Percentiles rank a stretch among this genome's conserved stretches.
Conservation (phyloP, 116 monocot genomes). For the Cymodocea nodosa region DNA sequence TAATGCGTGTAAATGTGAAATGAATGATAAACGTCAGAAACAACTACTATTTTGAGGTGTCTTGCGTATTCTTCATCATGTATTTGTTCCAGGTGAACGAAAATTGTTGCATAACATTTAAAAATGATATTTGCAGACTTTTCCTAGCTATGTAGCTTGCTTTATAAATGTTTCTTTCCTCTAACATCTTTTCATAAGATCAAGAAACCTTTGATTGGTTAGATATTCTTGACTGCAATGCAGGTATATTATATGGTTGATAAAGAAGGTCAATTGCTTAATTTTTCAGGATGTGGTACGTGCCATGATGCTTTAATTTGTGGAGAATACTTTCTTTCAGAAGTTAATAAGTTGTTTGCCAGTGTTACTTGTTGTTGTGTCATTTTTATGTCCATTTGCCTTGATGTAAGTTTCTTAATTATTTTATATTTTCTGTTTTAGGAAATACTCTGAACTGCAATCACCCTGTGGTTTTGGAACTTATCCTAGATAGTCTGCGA, state of each 20-base stretch:
- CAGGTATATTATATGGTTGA: constrained; percentile 97
- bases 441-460: constrained; percentile 98
- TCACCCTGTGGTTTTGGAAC: constrained; percentile 95
- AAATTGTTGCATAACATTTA: no score
- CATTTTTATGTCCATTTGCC: not conserved
- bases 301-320: not conserved
- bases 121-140: not conserved
- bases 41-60: no score
- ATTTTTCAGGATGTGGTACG: constrained; percentile 96
- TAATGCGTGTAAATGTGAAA: no score
- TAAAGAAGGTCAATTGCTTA: constrained; percentile 36
- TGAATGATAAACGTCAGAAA: no score
- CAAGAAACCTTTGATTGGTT: constrained; percentile 2
- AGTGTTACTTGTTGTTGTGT: not conserved
- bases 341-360: not conserved
- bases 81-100: no score
- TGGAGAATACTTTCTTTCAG: not conserved
- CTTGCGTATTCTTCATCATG: no score
- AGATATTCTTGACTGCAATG: not conserved
- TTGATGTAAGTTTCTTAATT: not conserved
- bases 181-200: not conserved
- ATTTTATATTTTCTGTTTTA: constrained; percentile 14
- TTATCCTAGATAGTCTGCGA: constrained; percentile 88
- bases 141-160: not conserved
- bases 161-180: not conserved